Evolutionary conservation across 495 filamentous ascomycete genomes (phyloP).

Genomic region (Aspergillus baeticus): DNA sequence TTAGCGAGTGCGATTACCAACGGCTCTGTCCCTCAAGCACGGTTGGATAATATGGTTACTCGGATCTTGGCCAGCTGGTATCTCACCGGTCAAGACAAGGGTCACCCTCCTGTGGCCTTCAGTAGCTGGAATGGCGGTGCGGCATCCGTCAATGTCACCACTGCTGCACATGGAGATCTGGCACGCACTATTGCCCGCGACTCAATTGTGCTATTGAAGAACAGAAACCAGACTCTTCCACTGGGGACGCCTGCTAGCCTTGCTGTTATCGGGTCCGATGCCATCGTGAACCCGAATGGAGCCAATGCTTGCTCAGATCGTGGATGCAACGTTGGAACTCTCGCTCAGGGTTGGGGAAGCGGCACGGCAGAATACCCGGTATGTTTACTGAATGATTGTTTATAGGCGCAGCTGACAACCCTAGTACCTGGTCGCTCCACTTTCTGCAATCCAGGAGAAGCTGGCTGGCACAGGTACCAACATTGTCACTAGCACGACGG

Average conservation of each 20-base stretch:
- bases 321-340: constrained; percentile 64
- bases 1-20: constrained; percentile 45
- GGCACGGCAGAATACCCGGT: constrained; percentile 55
- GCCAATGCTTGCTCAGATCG: constrained; percentile 73
- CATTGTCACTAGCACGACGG: constrained; percentile 43
- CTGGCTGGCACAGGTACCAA: constrained; percentile 47
- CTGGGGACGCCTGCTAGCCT: constrained; percentile 51
- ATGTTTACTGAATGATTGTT: background rate
- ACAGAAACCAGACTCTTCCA: constrained; percentile 52
- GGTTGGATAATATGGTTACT: constrained; percentile 56
- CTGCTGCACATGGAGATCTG: constrained; percentile 1
- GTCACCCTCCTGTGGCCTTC: constrained; percentile 37
- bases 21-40: constrained; percentile 37
- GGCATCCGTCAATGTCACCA: constrained; percentile 8
- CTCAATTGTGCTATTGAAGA: constrained; percentile 63
- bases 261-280: constrained; percentile 61
- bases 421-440: constrained; percentile 52
- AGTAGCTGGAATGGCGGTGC: constrained; percentile 8
- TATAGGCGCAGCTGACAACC: background rate
- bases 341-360: constrained; percentile 65
- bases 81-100: constrained; percentile 47
- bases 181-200: constrained; percentile 53
- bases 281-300: constrained; percentile 53
- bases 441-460: constrained; percentile 50
- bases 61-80: constrained; percentile 57